phyloP scores from a whole-genome alignment of 164 flowering plant species.

The Vitis rotundifolia region DNA sequence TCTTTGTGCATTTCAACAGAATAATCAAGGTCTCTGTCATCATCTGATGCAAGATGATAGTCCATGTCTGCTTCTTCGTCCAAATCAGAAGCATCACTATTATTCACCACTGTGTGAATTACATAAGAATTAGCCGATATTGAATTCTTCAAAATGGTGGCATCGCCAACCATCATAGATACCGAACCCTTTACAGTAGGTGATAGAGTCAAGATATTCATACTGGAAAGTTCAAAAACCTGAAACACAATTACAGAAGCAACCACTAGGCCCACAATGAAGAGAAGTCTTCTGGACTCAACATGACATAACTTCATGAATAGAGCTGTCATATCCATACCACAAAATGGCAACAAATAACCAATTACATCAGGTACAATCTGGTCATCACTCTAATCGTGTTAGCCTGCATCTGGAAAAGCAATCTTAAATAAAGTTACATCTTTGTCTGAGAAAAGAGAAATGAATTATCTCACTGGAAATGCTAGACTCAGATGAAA shows the following conservation, averaged over 20 bases:
- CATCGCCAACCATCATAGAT: constrained; percentile 3
- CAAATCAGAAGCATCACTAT: constrained; percentile 8
- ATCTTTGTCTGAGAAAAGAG: constrained; percentile 6
- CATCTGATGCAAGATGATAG: constrained; percentile 5
- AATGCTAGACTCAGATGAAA: too few species aligned
- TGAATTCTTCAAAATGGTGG: constrained; percentile 3
- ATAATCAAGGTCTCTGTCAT: not conserved
- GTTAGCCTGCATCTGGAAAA: not conserved
- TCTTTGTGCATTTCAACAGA: not conserved
- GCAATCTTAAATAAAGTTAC: not conserved
- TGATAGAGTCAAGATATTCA: constrained; percentile 8
- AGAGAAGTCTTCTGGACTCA: constrained; percentile 25
- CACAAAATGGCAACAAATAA: not conserved
- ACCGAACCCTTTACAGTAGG: constrained; percentile 13
- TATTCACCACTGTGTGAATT: constrained; percentile 1
- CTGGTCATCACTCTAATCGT: constrained; percentile 1
- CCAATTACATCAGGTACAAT: not conserved
- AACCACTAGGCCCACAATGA: constrained; percentile 21
- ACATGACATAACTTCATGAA: constrained; percentile 16
- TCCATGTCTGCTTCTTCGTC: constrained; percentile 1
- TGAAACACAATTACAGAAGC: constrained; percentile 24
- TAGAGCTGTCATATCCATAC: constrained; percentile 17
- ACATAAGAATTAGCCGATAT: not conserved
- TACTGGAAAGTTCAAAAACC: constrained; percentile 18
- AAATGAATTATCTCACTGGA: too few species aligned